phyloP scores from a whole-genome alignment of 2,329 filamentous ascomycete species.

The Trichothecium sympodiale region DNA sequence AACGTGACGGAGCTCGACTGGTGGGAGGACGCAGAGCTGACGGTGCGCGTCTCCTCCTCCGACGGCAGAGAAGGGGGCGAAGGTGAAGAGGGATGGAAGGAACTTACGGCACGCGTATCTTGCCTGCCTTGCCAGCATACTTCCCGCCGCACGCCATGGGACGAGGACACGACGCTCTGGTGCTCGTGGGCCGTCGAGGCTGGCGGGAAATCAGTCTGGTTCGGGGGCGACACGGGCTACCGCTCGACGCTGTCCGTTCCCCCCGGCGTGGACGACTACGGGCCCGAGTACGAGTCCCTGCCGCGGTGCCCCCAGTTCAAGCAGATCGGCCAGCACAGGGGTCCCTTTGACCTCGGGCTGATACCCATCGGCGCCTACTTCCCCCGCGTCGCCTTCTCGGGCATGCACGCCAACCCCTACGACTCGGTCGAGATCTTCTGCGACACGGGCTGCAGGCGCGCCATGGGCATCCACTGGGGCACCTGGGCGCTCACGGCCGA shows the following conservation, averaged over 20 bases:
- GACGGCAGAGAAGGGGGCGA: conserved; percentile 11
- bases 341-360: conserved; percentile 74
- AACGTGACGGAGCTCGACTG: conserved; percentile 79
- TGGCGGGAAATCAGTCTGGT: conserved; percentile 62
- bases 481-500: conserved; percentile 72
- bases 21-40: conserved; percentile 69
- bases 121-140: conserved; percentile 74
- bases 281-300: conserved; percentile 46
- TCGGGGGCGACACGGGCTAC: conserved; percentile 78
- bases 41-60: conserved; percentile 23
- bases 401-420: conserved; percentile 69
- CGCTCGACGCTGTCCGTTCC: conserved; percentile 48
- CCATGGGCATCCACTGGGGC: conserved; percentile 79
- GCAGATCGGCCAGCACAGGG: conserved; percentile 61
- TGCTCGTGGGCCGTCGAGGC: conserved; percentile 70
- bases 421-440: conserved; percentile 75
- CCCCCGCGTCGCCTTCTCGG: conserved; percentile 57
- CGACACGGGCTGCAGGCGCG: conserved; percentile 64
- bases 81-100: conserved; percentile 15
- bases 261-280: conserved; percentile 44
- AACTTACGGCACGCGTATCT: conserved; percentile 55
- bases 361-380: conserved; percentile 81
- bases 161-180: conserved; percentile 66
- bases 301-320: conserved; percentile 69
- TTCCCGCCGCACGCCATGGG: conserved; percentile 51